Evolutionary conservation across 495 filamentous ascomycete genomes (phyloP).

Genomic region (Pyrenula aspistea): DNA sequence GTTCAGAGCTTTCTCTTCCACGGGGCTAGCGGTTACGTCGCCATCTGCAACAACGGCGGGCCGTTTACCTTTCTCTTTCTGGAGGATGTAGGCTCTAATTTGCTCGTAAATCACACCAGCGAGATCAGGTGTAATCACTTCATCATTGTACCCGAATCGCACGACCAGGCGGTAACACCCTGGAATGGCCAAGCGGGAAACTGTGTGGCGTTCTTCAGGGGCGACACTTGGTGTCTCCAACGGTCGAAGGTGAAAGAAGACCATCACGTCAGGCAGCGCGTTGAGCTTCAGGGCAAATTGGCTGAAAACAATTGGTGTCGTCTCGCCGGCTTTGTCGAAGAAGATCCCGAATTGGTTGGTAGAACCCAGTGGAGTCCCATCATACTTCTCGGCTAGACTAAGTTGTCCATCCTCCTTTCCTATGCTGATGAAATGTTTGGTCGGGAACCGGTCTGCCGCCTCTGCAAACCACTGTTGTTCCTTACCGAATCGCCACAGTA

Average conservation of each 20-base stretch:
- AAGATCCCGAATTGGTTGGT: constrained; percentile 47
- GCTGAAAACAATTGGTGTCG: constrained; percentile 45
- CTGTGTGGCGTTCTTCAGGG: constrained; percentile 33
- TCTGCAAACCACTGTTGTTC: constrained; percentile 62
- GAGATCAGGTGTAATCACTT: constrained; percentile 50
- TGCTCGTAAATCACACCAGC: constrained; percentile 46
- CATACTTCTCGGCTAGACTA: constrained; percentile 25
- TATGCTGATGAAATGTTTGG: constrained; percentile 26
- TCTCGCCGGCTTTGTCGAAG: constrained; percentile 51
- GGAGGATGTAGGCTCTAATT: constrained; percentile 38
- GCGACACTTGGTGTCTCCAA: constrained; percentile 28
- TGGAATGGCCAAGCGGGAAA: constrained; percentile 34
- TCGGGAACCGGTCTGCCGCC: constrained; percentile 42
- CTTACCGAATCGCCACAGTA: constrained; percentile 67
- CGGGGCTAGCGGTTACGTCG: constrained; percentile 2
- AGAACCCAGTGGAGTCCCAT: constrained; percentile 27
- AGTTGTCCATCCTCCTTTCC: constrained; percentile 3
- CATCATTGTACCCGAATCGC: constrained; percentile 59
- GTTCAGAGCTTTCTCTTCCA: constrained; percentile 1
- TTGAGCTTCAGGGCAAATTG: constrained; percentile 53
- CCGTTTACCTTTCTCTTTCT: constrained; percentile 6
- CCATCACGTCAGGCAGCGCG: constrained; percentile 39
- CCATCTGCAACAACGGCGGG: constrained; percentile 8
- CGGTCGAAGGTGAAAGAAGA: constrained; percentile 53
- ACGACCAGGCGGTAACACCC: constrained; percentile 55